Evolutionary conservation across 805 yeast species (phyloP).

Genomic region (Barnettozyma sucrosica): DNA sequence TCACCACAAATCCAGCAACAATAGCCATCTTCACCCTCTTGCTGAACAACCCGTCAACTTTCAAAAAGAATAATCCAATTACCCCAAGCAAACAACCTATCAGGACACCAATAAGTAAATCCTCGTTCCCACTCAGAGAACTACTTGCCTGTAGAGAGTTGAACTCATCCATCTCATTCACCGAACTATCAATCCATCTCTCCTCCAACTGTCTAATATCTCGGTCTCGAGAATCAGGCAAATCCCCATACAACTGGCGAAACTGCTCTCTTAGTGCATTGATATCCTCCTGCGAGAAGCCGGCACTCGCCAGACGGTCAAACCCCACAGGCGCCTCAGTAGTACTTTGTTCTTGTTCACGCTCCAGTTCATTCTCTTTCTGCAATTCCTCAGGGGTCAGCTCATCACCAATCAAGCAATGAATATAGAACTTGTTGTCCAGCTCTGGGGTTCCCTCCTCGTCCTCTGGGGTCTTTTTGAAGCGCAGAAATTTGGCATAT

Average conservation of each 20-base stretch:
- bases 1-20: slow-evolving; percentile 62
- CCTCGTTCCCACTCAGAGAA: slow-evolving; percentile 49
- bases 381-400: slow-evolving; percentile 48
- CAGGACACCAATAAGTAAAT: slow-evolving; percentile 61
- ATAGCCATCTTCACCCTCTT: slow-evolving; percentile 63
- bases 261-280: slow-evolving; percentile 70
- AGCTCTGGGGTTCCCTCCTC: not conserved
- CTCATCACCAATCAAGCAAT: slow-evolving; percentile 72
- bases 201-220: slow-evolving; percentile 71
- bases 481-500: slow-evolving; percentile 29
- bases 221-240: slow-evolving; percentile 30
- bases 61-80: slow-evolving; percentile 55
- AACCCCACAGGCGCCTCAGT: slow-evolving; percentile 76
- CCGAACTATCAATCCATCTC: slow-evolving; percentile 81
- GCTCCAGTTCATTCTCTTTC: slow-evolving; percentile 51
- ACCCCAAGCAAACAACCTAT: slow-evolving; percentile 77
- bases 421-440: slow-evolving; percentile 48
- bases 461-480: slow-evolving; percentile 9
- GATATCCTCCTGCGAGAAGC: slow-evolving; percentile 76
- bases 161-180: slow-evolving; percentile 41
- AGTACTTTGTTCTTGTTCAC: slow-evolving; percentile 45
- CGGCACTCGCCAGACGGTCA: slow-evolving; percentile 76
- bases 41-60: slow-evolving; percentile 55
- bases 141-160: slow-evolving; percentile 39
- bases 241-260: slow-evolving; percentile 55